Conservation (phyloP, 2,329 filamentous ascomycete genomes). For the Fusarium sp. region DNA sequence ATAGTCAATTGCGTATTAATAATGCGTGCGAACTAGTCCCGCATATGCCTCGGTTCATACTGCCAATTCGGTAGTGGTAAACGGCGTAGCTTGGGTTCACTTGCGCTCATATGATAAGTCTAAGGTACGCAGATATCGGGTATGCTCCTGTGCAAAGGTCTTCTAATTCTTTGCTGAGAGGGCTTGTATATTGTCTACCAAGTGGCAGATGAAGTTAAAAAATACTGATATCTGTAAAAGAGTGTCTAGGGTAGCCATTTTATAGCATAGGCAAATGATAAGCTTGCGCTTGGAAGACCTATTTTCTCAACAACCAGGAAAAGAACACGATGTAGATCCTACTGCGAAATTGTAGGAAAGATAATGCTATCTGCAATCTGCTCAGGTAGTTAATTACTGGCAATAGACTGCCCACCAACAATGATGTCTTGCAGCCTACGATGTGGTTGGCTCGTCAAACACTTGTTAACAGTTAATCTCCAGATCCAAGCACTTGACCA, state of each 20-base stretch:
- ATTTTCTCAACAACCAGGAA: not conserved
- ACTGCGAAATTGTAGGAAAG: not conserved
- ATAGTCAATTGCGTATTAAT: not conserved
- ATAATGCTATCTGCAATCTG: not conserved
- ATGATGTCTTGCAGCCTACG: not conserved
- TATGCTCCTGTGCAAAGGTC: not conserved
- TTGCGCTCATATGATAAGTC: not conserved
- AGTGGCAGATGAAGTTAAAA: not conserved
- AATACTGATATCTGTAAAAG: no score
- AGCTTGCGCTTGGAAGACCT: not conserved
- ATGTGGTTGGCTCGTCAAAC: not conserved
- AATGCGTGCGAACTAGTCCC: not conserved
- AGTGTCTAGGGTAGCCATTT: not conserved
- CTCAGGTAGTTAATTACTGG: not conserved
- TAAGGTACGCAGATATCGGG: not conserved
- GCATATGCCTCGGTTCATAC: constrained; percentile 10
- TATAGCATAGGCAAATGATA: no score
- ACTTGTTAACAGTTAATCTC: not conserved
- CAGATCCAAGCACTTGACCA: not conserved
- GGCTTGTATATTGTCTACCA: not conserved
- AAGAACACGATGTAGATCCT: not conserved
- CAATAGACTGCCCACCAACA: not conserved
- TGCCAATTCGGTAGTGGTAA: not conserved
- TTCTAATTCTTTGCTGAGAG: no score
- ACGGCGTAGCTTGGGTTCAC: not conserved